Conservation (phyloP, 495 filamentous ascomycete genomes). For the Paragyromitra xinjiangensis region DNA sequence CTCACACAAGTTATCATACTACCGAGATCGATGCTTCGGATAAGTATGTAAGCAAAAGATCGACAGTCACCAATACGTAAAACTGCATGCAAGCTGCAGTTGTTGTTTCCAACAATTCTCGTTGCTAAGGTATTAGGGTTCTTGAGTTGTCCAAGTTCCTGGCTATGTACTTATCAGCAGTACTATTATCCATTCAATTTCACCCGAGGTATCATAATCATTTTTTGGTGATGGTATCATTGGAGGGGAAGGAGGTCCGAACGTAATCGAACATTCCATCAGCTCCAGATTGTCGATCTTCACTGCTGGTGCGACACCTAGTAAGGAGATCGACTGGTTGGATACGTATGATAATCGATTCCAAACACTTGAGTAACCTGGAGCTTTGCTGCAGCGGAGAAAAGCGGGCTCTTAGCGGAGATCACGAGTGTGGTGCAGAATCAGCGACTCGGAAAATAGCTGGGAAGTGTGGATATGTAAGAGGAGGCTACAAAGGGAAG, state of each 20-base stretch:
- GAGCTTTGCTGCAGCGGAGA: slow-evolving; percentile 40
- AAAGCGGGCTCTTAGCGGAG: slow-evolving; percentile 38
- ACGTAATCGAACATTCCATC: slow-evolving; percentile 50
- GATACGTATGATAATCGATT: slow-evolving; percentile 53
- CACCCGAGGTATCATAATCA: slow-evolving; percentile 24
- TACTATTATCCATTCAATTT: slow-evolving; percentile 30
- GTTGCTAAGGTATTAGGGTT: slow-evolving; percentile 26
- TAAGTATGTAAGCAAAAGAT: slow-evolving; percentile 52
- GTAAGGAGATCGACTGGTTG: slow-evolving; percentile 50
- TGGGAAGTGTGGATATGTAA: slow-evolving; percentile 31
- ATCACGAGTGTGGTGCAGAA: slow-evolving; percentile 41
- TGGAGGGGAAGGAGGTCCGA: slow-evolving; percentile 33
- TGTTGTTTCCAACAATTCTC: slow-evolving; percentile 35
- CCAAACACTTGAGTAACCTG: slow-evolving; percentile 49
- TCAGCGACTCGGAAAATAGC: slow-evolving; percentile 44
- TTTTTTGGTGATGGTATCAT: slow-evolving; percentile 21
- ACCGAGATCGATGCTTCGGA: slow-evolving; percentile 49
- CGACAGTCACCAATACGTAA: slow-evolving; percentile 47
- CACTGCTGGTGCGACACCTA: slow-evolving; percentile 38
- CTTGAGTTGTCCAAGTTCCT: slow-evolving; percentile 11
- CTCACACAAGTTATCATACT: slow-evolving; percentile 37
- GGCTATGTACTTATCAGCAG: slow-evolving; percentile 25
- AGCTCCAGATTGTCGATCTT: slow-evolving; percentile 48
- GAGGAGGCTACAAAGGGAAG: slow-evolving; percentile 24
- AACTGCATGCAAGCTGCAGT: slow-evolving; percentile 44